Evolutionary conservation across 2,329 filamentous ascomycete species (phyloP).

Genomic region (Domatiomyces globalis): DNA sequence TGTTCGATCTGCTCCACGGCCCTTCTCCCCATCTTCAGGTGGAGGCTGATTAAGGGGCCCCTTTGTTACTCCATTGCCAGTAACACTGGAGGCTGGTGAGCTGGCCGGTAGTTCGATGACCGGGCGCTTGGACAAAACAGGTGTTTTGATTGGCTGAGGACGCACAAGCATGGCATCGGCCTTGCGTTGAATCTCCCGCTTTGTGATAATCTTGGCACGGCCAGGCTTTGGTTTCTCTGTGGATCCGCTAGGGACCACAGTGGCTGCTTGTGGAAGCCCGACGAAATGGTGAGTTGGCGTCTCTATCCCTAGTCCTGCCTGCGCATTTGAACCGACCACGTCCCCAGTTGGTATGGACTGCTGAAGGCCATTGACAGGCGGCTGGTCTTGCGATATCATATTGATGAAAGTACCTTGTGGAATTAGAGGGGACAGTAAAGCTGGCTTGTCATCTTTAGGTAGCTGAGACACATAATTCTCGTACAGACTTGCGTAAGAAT

Average conservation of each 20-base stretch:
- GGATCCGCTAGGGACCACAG: conserved; percentile 6
- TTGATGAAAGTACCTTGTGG: conserved; percentile 18
- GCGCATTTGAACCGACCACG: neutral
- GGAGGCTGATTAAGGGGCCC: conserved; percentile 38
- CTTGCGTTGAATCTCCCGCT: conserved; percentile 44
- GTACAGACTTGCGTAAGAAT: conserved; percentile 71
- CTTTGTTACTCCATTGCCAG: conserved; percentile 4
- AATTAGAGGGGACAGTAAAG: conserved; percentile 4
- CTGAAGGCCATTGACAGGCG: neutral
- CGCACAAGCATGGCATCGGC: conserved; percentile 43
- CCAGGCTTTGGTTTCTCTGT: conserved; percentile 16
- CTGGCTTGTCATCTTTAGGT: conserved; percentile 13
- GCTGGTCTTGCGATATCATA: conserved; percentile 18
- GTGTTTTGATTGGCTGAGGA: conserved; percentile 22
- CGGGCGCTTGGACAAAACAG: conserved; percentile 17
- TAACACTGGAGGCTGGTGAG: conserved; percentile 15
- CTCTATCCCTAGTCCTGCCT: conserved; percentile 15
- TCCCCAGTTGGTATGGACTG: neutral
- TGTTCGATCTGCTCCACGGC: conserved; percentile 47
- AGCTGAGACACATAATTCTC: conserved; percentile 43
- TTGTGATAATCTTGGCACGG: conserved; percentile 44
- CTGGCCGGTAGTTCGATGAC: conserved; percentile 19
- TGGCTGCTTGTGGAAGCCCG: conserved; percentile 1
- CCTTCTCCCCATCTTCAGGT: conserved; percentile 35
- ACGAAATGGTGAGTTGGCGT: conserved; percentile 2